Evolutionary conservation across 2,329 filamentous ascomycete species (phyloP).

Genomic region (Aspergillus sp.): DNA sequence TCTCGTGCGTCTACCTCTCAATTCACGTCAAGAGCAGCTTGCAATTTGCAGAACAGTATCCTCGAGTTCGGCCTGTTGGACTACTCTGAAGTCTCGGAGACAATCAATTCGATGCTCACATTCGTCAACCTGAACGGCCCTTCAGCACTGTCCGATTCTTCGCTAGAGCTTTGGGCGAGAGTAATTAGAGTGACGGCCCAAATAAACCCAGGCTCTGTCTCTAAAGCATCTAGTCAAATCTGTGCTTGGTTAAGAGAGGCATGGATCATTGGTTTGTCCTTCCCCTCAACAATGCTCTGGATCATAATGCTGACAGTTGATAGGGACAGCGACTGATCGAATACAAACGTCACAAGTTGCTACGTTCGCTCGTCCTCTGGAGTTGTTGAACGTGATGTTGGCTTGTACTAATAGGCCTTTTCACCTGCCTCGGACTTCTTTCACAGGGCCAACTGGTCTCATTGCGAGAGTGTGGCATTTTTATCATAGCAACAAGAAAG

Average conservation of each 20-base stretch:
- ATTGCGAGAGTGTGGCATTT: slow-evolving; percentile 48
- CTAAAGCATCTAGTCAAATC: slow-evolving; percentile 70
- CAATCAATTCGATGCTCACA: slow-evolving; percentile 72
- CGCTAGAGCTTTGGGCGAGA: slow-evolving; percentile 71
- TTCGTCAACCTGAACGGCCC: slow-evolving; percentile 84
- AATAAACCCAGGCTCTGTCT: slow-evolving; percentile 70
- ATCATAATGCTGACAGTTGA: slow-evolving; percentile 18
- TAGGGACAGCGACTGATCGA: slow-evolving; percentile 64
- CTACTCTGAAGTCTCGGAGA: slow-evolving; percentile 69
- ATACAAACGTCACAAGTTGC: slow-evolving; percentile 69
- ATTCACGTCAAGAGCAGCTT: slow-evolving; percentile 75
- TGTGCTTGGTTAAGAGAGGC: slow-evolving; percentile 80
- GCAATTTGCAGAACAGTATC: slow-evolving; percentile 71
- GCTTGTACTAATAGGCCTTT: slow-evolving; percentile 65
- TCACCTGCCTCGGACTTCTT: slow-evolving; percentile 25
- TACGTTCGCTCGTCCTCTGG: slow-evolving; percentile 65
- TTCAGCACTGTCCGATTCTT: slow-evolving; percentile 76
- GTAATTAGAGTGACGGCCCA: slow-evolving; percentile 69
- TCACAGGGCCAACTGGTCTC: slow-evolving; percentile 33
- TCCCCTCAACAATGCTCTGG: slow-evolving; percentile 2
- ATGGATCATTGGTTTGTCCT: slow-evolving; percentile 76
- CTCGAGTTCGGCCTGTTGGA: slow-evolving; percentile 68
- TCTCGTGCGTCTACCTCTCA: slow-evolving; percentile 72
- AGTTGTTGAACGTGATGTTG: slow-evolving; percentile 71
- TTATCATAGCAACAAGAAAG: slow-evolving; percentile 42